Conservation (phyloP, 73 alveolate species). For the Stentor coeruleus region DNA sequence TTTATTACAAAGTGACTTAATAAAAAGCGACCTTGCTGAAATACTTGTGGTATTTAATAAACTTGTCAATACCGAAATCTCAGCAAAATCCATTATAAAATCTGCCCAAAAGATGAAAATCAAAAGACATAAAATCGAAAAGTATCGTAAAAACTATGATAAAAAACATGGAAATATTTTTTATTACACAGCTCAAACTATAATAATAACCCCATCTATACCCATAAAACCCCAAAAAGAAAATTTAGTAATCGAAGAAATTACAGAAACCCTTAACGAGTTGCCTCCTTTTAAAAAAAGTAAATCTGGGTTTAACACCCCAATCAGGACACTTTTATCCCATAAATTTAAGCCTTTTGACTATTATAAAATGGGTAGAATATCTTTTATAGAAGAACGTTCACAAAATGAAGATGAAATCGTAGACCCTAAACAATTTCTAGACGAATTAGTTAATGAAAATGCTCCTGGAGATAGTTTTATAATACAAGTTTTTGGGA, state of each 20-base stretch:
- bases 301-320: background rate
- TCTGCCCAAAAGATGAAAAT: background rate
- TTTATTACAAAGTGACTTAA: background rate
- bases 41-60: too few relatives aligned
- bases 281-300: background rate
- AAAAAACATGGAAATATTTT: background rate
- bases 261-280: background rate
- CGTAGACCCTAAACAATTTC: background rate
- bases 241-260: background rate
- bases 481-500: background rate
- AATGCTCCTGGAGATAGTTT: background rate
- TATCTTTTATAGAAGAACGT: background rate
- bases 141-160: background rate
- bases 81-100: background rate
- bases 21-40: background rate
- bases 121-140: background rate
- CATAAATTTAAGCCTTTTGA: too few relatives aligned
- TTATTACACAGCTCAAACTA: background rate
- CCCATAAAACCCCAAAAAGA: too few relatives aligned
- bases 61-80: background rate
- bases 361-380: background rate
- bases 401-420: background rate
- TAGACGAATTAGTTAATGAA: background rate
- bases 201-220: too few relatives aligned
- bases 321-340: too few relatives aligned